Evolutionary conservation across 192 early-diverging fungal genomes (phyloP), one percentile per base, ranked within the genome.

Genomic region (Funneliformis mosseae): DNA sequence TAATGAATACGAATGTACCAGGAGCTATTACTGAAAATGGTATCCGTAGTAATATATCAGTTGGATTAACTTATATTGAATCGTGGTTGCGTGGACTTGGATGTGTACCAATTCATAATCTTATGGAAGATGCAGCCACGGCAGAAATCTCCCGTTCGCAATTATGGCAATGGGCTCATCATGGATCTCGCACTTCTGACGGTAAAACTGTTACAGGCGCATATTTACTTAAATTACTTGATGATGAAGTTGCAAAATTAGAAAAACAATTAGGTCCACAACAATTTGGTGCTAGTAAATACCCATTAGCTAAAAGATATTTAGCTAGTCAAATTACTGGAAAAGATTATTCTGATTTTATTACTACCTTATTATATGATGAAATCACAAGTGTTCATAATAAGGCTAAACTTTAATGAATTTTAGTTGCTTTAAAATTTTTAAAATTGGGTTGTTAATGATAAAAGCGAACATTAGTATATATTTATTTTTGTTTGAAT

Each of bases 81-180:
- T 92, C 96, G 67, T 99, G 97, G 97, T 91, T 99, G 76, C 91
- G 93, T 77, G 97, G 95, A 45, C 88, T 89, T 76, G 97, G 97
- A 45, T 99, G 97, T 84, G 97, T 99, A 23, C 97, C 97, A 67
- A 99, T 99, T 86, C 94, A 97, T 89, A 95, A 95, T 88, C 88
- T 99, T 61, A 97, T 99, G 97, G 97, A 99, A 88, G 97, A 99
- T 81, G 96, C 96, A 3, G 97, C 97, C 23, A 99, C 97, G 1
- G 96, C 96, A 50, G 97, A 99, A 89, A 99, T 99, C 81, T 97
- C 96, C 5, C 93, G 97, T 72, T 95, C 94, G 48, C 97, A 99
- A 90, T 86, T 99, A 11, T 99, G 93, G 92, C 97, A 99, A 89
- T 99, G 97, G 97, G 96, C 94, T 55, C 91, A 90, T 81, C 96